Conservation (phyloP, 1,284 basidiomycete genomes). For the Sporisorium graminicola region DNA sequence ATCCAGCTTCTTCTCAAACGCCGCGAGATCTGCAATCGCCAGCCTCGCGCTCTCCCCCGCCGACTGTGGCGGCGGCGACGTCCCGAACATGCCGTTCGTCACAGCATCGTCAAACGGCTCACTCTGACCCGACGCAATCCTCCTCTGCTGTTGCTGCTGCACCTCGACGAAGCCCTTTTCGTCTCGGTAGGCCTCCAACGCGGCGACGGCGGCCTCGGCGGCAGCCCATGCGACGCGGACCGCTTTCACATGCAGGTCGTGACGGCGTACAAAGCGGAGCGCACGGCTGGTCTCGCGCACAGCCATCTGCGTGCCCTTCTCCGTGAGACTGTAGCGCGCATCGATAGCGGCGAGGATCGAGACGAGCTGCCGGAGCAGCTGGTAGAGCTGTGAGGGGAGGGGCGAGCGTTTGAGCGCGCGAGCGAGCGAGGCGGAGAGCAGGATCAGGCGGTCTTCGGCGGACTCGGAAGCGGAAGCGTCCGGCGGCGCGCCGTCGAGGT, state of each 20-base stretch:
- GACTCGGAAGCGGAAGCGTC: slow-evolving; percentile 19
- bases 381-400: slow-evolving; percentile 44
- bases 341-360: slow-evolving; percentile 38
- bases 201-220: slow-evolving; percentile 51
- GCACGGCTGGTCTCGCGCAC: slow-evolving; percentile 45
- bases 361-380: slow-evolving; percentile 35
- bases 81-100: neutral
- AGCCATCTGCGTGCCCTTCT: slow-evolving; percentile 48
- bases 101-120: neutral
- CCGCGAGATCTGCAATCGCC: slow-evolving; percentile 12
- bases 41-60: neutral
- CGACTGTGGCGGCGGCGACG: too few relatives aligned
- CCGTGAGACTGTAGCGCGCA: slow-evolving; percentile 29
- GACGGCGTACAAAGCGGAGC: slow-evolving; percentile 41
- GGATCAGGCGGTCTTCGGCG: slow-evolving; percentile 50
- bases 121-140: neutral
- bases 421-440: slow-evolving; percentile 49
- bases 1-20: slow-evolving; percentile 7
- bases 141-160: slow-evolving; percentile 10
- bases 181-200: slow-evolving; percentile 55
- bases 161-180: slow-evolving; percentile 38
- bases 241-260: slow-evolving; percentile 55
- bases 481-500: neutral
- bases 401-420: slow-evolving; percentile 52
- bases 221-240: slow-evolving; percentile 49